Evolutionary conservation across 768 basidiomycete genomes (phyloP).

Genomic region (Clavaria fumosa): DNA sequence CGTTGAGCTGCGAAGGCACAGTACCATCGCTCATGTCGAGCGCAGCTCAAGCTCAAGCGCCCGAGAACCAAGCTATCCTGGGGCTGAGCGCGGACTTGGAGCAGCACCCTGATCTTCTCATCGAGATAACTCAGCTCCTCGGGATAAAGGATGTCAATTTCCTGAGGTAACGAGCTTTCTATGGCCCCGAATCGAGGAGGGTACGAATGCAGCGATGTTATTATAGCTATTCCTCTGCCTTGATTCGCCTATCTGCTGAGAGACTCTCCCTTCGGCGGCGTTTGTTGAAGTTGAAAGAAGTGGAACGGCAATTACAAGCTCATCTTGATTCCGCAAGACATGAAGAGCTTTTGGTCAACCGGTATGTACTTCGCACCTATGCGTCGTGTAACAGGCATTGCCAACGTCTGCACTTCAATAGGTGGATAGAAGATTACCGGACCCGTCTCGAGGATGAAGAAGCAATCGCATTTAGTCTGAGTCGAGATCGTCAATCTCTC

Average conservation of each 20-base stretch:
- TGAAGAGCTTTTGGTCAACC: constrained; percentile 23
- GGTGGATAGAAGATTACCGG: constrained; percentile 22
- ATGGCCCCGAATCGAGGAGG: too few species aligned
- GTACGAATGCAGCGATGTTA: too few species aligned
- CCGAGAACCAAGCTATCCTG: too few species aligned
- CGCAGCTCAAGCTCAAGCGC: too few species aligned
- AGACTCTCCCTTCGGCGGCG: constrained; percentile 19
- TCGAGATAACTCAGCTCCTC: too few species aligned
- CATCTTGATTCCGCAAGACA: constrained; percentile 21
- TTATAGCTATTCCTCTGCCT: constrained; percentile 24
- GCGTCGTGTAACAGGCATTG: not conserved
- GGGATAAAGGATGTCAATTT: too few species aligned
- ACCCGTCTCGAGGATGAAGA: constrained; percentile 15
- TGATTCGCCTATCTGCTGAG: constrained; percentile 20
- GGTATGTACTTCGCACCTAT: constrained; percentile 19
- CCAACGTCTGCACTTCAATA: constrained; percentile 8
- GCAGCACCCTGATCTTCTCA: too few species aligned
- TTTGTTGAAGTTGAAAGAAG: constrained; percentile 18
- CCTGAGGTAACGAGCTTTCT: too few species aligned
- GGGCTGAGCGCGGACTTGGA: too few species aligned
- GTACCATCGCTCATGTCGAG: too few species aligned
- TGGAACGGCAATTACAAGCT: constrained; percentile 23
- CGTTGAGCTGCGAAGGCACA: too few species aligned
- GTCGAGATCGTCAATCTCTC: not conserved
- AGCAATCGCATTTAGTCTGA: too few species aligned